phyloP scores from a whole-genome alignment of 345 rosid genomes.

The Citrus trifoliata region DNA sequence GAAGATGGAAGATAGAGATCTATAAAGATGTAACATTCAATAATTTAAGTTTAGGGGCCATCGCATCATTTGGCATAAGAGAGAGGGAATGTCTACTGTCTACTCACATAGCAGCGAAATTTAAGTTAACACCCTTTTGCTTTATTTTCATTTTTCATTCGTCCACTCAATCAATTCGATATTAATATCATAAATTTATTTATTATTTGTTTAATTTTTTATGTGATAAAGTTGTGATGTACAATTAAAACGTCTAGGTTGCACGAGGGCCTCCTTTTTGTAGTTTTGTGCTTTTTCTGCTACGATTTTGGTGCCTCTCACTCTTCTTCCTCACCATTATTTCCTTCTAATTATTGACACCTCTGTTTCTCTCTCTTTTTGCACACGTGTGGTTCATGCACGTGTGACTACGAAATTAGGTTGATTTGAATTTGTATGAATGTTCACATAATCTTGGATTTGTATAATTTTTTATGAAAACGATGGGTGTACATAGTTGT shows the following conservation, averaged over 20 bases:
- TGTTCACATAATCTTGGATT: background rate
- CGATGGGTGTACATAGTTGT: background rate
- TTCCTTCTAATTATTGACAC: conserved; percentile 18
- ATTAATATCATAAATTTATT: background rate
- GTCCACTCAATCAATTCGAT: background rate
- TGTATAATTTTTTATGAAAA: background rate
- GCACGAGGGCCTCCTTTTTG: conserved; percentile 87
- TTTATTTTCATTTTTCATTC: background rate
- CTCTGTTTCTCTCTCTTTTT: background rate
- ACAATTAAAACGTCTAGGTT: conserved; percentile 44
- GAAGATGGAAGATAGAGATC: background rate
- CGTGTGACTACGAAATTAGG: background rate
- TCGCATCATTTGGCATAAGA: background rate
- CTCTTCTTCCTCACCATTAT: background rate
- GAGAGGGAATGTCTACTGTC: background rate
- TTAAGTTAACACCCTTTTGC: background rate
- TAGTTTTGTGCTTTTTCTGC: conserved; percentile 33
- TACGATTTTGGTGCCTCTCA: conserved; percentile 18
- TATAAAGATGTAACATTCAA: background rate
- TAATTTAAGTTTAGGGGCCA: background rate
- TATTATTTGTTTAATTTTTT: background rate
- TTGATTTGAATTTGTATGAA: background rate
- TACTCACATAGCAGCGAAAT: background rate
- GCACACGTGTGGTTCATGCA: background rate
- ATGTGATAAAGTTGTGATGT: conserved; percentile 32